phyloP scores from a whole-genome alignment of 306 rosid species.

The Comarum palustre region DNA sequence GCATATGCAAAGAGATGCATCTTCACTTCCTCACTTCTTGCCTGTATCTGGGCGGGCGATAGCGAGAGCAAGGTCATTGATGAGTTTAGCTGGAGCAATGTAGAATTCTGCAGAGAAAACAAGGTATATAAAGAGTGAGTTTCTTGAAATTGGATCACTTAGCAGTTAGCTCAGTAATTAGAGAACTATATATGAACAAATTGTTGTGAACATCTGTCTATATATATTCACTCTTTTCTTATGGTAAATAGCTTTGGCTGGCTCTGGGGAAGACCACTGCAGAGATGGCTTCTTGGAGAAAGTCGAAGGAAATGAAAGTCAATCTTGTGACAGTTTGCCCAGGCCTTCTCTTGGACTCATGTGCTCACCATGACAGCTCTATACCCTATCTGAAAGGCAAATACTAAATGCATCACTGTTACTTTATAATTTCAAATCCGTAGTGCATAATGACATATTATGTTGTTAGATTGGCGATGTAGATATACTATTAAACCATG shows the following conservation, averaged over 20 bases:
- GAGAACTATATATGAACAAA: not conserved
- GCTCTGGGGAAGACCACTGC: slow-evolving; percentile 20
- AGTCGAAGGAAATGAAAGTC: slow-evolving; percentile 18
- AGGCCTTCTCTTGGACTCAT: slow-evolving; percentile 12
- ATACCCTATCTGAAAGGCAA: slow-evolving; percentile 4
- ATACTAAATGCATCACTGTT: not conserved
- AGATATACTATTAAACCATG: not conserved
- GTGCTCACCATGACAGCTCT: not conserved
- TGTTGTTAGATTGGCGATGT: not conserved
- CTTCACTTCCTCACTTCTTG: slow-evolving; percentile 20
- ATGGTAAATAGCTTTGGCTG: slow-evolving; percentile 13
- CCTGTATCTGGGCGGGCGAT: slow-evolving; percentile 5
- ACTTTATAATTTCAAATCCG: not conserved
- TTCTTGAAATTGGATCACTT: not conserved
- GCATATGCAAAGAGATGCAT: slow-evolving; percentile 13
- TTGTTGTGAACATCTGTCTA: not conserved
- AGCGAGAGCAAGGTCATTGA: slow-evolving; percentile 15
- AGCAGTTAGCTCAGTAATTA: not conserved
- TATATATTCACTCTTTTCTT: not conserved
- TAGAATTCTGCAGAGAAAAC: slow-evolving; percentile 17
- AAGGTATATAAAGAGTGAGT: not conserved
- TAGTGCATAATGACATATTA: not conserved
- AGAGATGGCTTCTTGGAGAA: slow-evolving; percentile 21
- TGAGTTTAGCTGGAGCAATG: slow-evolving; percentile 14
- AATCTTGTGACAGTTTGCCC: slow-evolving; percentile 20